Percentiles rank a stretch among this genome's conserved stretches.
Conservation (phyloP, 2,329 filamentous ascomycete genomes). For the Pleomassaria siparia region DNA sequence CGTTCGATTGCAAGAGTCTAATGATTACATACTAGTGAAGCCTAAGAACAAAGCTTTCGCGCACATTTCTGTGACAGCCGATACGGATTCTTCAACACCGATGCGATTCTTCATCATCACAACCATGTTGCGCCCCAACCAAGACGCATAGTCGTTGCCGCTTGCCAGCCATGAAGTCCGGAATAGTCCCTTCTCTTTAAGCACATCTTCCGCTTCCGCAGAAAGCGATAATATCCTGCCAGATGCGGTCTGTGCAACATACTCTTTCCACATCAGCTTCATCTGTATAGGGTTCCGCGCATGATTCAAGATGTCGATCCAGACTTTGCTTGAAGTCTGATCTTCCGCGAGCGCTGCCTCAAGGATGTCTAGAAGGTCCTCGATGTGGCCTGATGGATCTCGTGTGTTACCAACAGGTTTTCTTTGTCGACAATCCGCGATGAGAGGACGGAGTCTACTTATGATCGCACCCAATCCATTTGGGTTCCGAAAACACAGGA, state of each 20-base stretch:
- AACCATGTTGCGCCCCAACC: constrained; percentile 69
- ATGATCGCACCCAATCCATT: constrained; percentile 77
- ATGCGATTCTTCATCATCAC: constrained; percentile 47
- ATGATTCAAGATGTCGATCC: constrained; percentile 46
- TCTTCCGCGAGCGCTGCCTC: constrained; percentile 47
- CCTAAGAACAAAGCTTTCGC: constrained; percentile 69
- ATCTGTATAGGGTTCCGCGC: constrained; percentile 48
- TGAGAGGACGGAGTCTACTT: constrained; percentile 65
- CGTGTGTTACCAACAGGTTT: constrained; percentile 34
- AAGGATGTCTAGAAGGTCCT: constrained; percentile 49
- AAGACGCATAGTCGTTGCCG: constrained; percentile 65
- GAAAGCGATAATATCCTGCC: constrained; percentile 60
- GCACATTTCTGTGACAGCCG: constrained; percentile 46
- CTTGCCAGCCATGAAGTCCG: constrained; percentile 62
- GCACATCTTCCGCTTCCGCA: constrained; percentile 60
- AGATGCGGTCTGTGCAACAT: constrained; percentile 59
- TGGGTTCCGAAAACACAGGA: constrained; percentile 69
- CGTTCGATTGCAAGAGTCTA: not conserved
- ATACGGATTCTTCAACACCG: constrained; percentile 36
- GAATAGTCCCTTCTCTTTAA: constrained; percentile 38
- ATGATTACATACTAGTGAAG: constrained; percentile 57
- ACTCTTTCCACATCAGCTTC: constrained; percentile 64
- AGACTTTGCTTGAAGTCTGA: constrained; percentile 47
- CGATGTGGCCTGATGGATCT: constrained; percentile 35
- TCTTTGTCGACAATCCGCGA: constrained; percentile 42